Evolutionary conservation across 2,329 filamentous ascomycete genomes (phyloP).

Genomic region (Paracorniculantispora psalliotae): DNA sequence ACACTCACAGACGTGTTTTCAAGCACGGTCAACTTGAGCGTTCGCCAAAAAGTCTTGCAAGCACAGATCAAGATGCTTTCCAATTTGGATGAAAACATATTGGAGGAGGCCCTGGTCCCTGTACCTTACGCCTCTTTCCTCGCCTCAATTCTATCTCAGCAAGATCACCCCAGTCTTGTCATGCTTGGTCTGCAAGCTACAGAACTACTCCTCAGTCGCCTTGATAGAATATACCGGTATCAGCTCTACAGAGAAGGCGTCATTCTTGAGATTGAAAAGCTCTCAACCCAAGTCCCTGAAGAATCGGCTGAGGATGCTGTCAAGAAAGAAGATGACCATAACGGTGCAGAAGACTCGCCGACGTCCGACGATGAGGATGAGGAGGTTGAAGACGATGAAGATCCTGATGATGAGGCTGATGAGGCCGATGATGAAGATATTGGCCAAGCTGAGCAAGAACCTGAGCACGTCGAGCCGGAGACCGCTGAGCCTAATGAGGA

Average conservation of each 20-base stretch:
- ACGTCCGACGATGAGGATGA: slow-evolving; percentile 11
- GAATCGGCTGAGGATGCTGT: slow-evolving; percentile 19
- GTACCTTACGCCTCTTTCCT: slow-evolving; percentile 95
- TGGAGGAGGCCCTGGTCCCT: slow-evolving; percentile 77
- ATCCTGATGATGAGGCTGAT: slow-evolving; percentile 21
- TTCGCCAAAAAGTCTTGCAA: slow-evolving; percentile 89
- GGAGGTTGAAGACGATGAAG: slow-evolving; percentile 16
- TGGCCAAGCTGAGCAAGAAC: slow-evolving; percentile 30
- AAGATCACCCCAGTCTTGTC: slow-evolving; percentile 84
- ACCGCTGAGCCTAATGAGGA: slow-evolving; percentile 44
- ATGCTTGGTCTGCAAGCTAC: slow-evolving; percentile 84
- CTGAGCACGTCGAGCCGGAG: slow-evolving; percentile 46
- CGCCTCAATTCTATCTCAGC: slow-evolving; percentile 89
- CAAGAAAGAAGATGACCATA: slow-evolving; percentile 7
- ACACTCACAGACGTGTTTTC: slow-evolving; percentile 96
- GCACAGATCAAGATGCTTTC: slow-evolving; percentile 98
- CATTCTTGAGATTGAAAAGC: slow-evolving; percentile 80
- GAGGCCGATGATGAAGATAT: slow-evolving; percentile 29
- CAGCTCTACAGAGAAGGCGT: slow-evolving; percentile 98
- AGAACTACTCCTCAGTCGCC: slow-evolving; percentile 76
- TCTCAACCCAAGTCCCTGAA: slow-evolving; percentile 51
- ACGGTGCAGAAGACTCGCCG: not conserved
- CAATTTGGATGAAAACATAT: slow-evolving; percentile 79
- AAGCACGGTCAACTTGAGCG: slow-evolving; percentile 91
- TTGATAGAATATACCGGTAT: slow-evolving; percentile 86